phyloP scores from a whole-genome alignment of 768 basidiomycete species.

The Pulveroboletus sp. region DNA sequence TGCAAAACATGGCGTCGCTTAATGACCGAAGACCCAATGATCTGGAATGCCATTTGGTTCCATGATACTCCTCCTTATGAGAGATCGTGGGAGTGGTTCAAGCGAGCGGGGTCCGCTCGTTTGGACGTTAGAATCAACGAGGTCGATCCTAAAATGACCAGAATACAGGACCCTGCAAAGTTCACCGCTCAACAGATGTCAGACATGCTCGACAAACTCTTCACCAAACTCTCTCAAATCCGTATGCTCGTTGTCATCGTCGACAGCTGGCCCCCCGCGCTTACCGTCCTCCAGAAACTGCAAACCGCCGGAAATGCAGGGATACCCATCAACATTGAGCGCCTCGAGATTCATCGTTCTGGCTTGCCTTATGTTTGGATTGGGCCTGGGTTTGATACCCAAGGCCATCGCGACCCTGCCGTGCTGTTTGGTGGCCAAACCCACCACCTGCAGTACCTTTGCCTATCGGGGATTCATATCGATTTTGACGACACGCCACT shows the following conservation, averaged over 20 bases:
- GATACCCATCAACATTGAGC: slow-evolving; percentile 45
- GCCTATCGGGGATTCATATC: slow-evolving; percentile 55
- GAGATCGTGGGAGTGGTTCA: slow-evolving; percentile 52
- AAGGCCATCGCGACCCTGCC: slow-evolving; percentile 29
- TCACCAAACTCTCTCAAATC: slow-evolving; percentile 51
- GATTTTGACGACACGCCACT: slow-evolving; percentile 51
- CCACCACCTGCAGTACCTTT: slow-evolving; percentile 44
- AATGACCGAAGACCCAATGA: slow-evolving; percentile 42
- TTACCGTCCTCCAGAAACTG: slow-evolving; percentile 49
- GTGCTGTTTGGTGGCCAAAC: slow-evolving; percentile 50
- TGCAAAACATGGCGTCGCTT: slow-evolving; percentile 53
- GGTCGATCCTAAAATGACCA: slow-evolving; percentile 18
- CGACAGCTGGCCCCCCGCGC: slow-evolving; percentile 49
- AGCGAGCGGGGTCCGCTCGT: slow-evolving; percentile 49
- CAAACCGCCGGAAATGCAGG: slow-evolving; percentile 31
- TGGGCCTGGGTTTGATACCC: slow-evolving; percentile 38
- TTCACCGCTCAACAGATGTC: slow-evolving; percentile 43
- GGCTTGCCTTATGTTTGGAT: slow-evolving; percentile 44
- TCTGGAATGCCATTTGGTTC: slow-evolving; percentile 69
- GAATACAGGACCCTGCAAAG: slow-evolving; percentile 26
- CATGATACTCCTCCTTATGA: slow-evolving; percentile 45
- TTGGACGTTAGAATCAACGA: slow-evolving; percentile 64
- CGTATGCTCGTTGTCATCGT: slow-evolving; percentile 56
- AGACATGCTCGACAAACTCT: slow-evolving; percentile 45
- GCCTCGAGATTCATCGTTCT: slow-evolving; percentile 60